Base-by-base conservation (phyloP, 2,329 filamentous ascomycete species). In the Nemania abortiva region DNA sequence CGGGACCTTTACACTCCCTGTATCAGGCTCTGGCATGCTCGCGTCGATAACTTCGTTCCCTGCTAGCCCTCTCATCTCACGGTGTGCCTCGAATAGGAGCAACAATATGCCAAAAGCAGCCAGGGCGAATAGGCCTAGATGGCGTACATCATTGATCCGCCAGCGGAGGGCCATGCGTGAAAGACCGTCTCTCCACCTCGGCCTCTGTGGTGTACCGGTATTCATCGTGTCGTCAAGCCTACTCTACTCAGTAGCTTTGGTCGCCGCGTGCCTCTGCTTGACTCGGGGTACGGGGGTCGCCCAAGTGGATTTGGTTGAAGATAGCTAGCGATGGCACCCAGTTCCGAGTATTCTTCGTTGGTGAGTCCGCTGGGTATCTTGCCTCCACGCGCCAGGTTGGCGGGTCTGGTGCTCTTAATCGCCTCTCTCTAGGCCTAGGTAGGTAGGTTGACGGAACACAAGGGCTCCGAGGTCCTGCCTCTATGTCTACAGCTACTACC, bases 31-130 rank as follows among this genome's bases (percentile, higher is more conserved):
- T 2, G 69, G 42, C 6, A 18, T 31, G 27, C 20, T 22, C n/a
- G 20, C 24, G 13, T 52, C 42, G 24, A 66, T 20, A 3, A 31
- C 13, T 7, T 69, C 39, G 13, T 69, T 69, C 11, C 63, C 66
- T 2, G 70, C 62, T 6, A 66, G 47, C 31, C 65, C 71, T 53
- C 68, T 70, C 24, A 74, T 20, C 54, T 73, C 70, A 57, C 73
- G 71, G 53, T 69, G 70, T 37, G 73, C 66, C 60, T 74, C 70
- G 61, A 75, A 76, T 5, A 76, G 52, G 6, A 75, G 31, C 49
- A 75, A 61, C 7, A 65, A 73, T 13, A 74, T 7, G 24, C 50
- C 60, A 45, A 74, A 27, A 34, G 72, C 49, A 10, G 69, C 50
- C 22, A 75, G 49, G 42, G 65, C 67, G 37, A 71, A 57, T 20